Evolutionary conservation across 2,329 filamentous ascomycete species (phyloP), one percentile per base, ranked within the genome.

Genomic region (Dothiorella sarmentorum): DNA sequence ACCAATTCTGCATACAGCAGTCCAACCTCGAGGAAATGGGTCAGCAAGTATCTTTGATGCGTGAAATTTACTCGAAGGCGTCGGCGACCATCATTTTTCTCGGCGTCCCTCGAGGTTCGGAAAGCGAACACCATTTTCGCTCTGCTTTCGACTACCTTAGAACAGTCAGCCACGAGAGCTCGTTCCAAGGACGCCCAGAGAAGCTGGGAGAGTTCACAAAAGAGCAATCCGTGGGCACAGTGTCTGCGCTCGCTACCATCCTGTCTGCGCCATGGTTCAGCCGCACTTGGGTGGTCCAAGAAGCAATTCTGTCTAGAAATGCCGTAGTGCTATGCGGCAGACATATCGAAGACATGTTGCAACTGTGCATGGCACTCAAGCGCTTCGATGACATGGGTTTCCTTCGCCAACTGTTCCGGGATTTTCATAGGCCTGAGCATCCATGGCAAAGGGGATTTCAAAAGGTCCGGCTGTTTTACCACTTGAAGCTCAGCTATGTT

Each of bases 271-370:
- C 40, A 6, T 43, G 40, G 40, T 43, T 43, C 20, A 43, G 18
- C 15, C 40, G 40, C 40, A 43, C 40, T 43, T 43, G 40, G 40
- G 40, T 43, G 1, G 40, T 43, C 2, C 40, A 43, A 26, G 40
- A 43, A 17, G 40, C 40, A n/a, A n/a, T n/a, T n/a, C n/a, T n/a
- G n/a, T n/a, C n/a, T n/a, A n/a, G n/a, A n/a, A n/a, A n/a, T n/a
- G n/a, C n/a, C n/a, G n/a, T n/a, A n/a, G n/a, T n/a, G n/a, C n/a
- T n/a, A n/a, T n/a, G n/a, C n/a, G n/a, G n/a, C n/a, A n/a, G n/a
- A n/a, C n/a, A n/a, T n/a, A n/a, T n/a, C n/a, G n/a, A n/a, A n/a
- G n/a, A n/a, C n/a, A n/a, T n/a, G n/a, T n/a, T n/a, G n/a, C n/a
- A n/a, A 31, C 15, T 31, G 10, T 31, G 29, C 29, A 15, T 31